These are phyloP conservation scores for Trichosporon faecale DNA, from an alignment of 1,284 basidiomycete genomes.

Conservation along the genomic window DNA sequence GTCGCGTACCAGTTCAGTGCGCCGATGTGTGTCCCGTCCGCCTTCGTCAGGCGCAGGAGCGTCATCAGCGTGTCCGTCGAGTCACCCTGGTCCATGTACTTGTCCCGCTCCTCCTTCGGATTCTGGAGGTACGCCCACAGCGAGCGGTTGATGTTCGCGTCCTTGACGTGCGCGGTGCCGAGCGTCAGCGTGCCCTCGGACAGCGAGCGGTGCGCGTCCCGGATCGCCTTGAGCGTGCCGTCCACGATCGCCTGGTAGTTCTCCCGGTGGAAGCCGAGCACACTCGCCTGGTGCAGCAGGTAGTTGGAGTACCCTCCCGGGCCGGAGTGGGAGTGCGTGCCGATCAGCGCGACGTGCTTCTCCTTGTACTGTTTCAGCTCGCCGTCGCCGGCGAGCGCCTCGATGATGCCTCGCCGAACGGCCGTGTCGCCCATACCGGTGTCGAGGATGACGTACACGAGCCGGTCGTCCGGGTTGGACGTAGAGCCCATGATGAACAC, in stretches of 20 bases:
- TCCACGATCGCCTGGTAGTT: conserved; percentile 20
- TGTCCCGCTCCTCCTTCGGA: conserved; percentile 18
- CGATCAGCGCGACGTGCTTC: conserved; percentile 15
- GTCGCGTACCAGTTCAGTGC: conserved; percentile 22
- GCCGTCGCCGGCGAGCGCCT: conserved; percentile 5
- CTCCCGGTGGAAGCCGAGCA: conserved; percentile 17
- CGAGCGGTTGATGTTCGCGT: conserved; percentile 23
- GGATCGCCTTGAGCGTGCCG: conserved; percentile 9
- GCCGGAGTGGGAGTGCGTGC: conserved; percentile 20
- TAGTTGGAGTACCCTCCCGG: conserved; percentile 25
- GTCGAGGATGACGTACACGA: conserved; percentile 22
- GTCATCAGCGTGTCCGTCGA: conserved; percentile 22
- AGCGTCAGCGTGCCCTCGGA: conserved; percentile 12
- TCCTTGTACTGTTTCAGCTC: background rate
- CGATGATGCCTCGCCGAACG: conserved; percentile 17
- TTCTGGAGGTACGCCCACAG: conserved; percentile 20
- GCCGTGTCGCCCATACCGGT: conserved; percentile 16
- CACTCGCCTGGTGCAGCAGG: conserved; percentile 15
- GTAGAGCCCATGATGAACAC: conserved; percentile 18
- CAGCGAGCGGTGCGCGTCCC: conserved; percentile 17
- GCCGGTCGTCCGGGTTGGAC: conserved; percentile 4
- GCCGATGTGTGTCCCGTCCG: conserved; percentile 12
- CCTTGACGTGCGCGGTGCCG: conserved; percentile 16
- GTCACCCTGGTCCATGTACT: conserved; percentile 5
- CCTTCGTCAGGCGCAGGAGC: conserved; percentile 16